Evolutionary conservation across 345 rosid species (phyloP).

Genomic region (Syzygium jambos): DNA sequence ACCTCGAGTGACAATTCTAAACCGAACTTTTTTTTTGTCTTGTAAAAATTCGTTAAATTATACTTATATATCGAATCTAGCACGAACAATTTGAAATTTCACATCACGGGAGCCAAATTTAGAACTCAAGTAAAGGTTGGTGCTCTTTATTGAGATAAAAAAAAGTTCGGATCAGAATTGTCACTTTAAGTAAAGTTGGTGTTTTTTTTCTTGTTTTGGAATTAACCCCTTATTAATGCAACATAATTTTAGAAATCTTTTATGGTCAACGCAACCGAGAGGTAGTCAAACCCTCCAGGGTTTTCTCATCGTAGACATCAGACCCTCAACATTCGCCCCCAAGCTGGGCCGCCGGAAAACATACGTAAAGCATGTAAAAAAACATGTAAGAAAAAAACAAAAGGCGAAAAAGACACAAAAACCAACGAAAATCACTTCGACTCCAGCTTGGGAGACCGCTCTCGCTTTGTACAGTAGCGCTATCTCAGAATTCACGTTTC

Average conservation of each 20-base stretch:
- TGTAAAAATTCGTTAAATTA: no score
- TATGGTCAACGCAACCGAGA: neutral
- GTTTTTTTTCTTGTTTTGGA: no score
- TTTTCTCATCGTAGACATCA: neutral
- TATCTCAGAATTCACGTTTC: neutral
- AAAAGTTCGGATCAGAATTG: no score
- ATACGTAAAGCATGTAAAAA: neutral
- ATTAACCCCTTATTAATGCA: neutral
- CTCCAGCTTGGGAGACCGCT: neutral
- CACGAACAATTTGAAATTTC: no score
- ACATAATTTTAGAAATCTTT: neutral
- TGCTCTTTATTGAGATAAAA: no score
- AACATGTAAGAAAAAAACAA: neutral
- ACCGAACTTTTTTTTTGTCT: no score
- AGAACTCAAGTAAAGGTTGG: no score
- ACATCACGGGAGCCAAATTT: no score
- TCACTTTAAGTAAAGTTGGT: no score
- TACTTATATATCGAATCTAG: rapidly evolving
- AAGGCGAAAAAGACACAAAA: neutral
- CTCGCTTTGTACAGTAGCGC: neutral
- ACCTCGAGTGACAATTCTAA: no score
- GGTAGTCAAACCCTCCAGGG: neutral
- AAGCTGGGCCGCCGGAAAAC: neutral
- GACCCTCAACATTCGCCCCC: neutral
- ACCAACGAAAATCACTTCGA: neutral